A percentile compares a stretch with the other conserved stretches of the same genome.
Evolutionary conservation across 768 basidiomycete genomes (phyloP).

Genomic region (Pisolithus sp.): DNA sequence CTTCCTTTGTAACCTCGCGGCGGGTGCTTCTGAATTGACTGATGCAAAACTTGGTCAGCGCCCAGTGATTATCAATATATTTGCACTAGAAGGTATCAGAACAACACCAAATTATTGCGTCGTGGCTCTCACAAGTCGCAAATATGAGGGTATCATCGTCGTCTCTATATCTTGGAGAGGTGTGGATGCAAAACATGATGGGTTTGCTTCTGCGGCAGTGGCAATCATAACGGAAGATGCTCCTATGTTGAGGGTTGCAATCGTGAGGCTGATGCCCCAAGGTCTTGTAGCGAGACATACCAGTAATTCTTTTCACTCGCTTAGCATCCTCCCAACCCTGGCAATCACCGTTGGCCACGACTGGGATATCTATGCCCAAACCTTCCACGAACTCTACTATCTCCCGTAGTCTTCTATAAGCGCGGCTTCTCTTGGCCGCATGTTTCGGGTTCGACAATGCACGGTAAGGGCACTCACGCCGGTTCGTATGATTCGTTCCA

Average conservation of each 20-base stretch:
- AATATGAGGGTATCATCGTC: constrained; percentile 64
- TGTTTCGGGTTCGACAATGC: constrained; percentile 89
- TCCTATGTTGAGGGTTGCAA: constrained; percentile 31
- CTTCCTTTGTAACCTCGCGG: constrained; percentile 48
- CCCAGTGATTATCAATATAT: constrained; percentile 75
- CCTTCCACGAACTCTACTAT: constrained; percentile 80
- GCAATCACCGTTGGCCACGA: constrained; percentile 94
- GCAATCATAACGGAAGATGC: constrained; percentile 96
- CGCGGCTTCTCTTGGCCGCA: constrained; percentile 80
- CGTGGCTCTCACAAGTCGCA: constrained; percentile 54
- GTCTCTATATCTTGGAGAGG: constrained; percentile 65
- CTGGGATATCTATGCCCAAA: constrained; percentile 72
- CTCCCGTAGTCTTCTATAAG: constrained; percentile 72
- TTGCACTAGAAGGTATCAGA: constrained; percentile 42
- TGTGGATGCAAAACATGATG: constrained; percentile 71
- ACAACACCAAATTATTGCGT: background rate
- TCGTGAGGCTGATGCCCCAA: background rate
- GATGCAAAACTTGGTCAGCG: constrained; percentile 83
- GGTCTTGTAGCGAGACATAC: constrained; percentile 31
- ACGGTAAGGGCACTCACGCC: constrained; percentile 89
- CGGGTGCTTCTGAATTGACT: constrained; percentile 72
- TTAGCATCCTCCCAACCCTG: constrained; percentile 71
- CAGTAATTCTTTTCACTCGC: constrained; percentile 67
- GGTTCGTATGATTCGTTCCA: constrained; percentile 78
- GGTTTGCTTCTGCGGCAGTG: constrained; percentile 89